Evolutionary conservation across 108 stramenopile species (phyloP), one percentile per base, ranked within the genome.

Genomic region (Skeletonema menzelii): DNA sequence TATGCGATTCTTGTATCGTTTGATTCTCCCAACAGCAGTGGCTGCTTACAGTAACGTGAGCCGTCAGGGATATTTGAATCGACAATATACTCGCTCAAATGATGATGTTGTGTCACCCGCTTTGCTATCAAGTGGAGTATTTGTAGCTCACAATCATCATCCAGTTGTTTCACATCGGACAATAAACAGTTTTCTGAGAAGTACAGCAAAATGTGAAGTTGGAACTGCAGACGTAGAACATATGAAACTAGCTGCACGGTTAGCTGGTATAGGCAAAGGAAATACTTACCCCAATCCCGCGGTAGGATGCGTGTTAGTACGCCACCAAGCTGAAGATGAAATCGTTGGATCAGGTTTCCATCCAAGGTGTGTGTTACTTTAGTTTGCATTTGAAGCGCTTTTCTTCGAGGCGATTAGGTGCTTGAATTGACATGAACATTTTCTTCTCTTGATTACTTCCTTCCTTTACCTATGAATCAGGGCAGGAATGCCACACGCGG

Each of bases 231-330:
- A 79, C 53, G 37, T 72, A 53, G 27, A 28, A 7, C 78, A 75
- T 57, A 64, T 94, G 76, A 58, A 60, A 58, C 68, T 72, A 27
- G 91, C 93, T 28, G 14, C 86, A 20, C 55, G 82, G 11, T 42
- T 67, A 35, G 90, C 93, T 19, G 63, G 75, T 34, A 65, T 77
- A 2, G 93, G 89, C 17, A 35, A 77, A 10, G 93, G 93, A 1
- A 77, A 86, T 40, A 96, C 95, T 28, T 93, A 72, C 72, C 95
- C 95, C 27, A 96, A 96, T 75, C 95, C 95, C 15, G 89, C 91
- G 12, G 95, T 96, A 2, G 95, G 95, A 5, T 96, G 95, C 79
- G 84, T 96, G 17, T 37, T 96, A 28, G 92, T 94, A 1, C 80
- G 77, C 26, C 69, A 77, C 17, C 65, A 53, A 31, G 27, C 76